Conservation (phyloP, 23 red algal genomes). For the Gracilaria vermiculophylla region DNA sequence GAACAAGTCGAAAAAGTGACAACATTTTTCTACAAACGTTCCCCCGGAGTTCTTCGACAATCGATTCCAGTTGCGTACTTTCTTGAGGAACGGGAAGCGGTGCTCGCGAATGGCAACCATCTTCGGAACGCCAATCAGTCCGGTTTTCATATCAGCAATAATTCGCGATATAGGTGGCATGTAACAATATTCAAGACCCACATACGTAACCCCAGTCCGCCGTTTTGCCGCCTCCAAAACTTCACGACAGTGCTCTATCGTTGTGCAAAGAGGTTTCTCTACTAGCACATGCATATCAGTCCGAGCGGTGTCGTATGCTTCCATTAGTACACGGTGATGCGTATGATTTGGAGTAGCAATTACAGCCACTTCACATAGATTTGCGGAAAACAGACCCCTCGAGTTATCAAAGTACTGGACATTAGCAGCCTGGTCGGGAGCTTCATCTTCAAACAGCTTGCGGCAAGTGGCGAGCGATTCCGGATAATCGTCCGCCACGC, state of each 20-base stretch:
- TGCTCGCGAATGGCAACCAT: conserved; percentile 77
- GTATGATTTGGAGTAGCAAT: conserved; percentile 73
- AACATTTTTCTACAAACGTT: conserved; percentile 81
- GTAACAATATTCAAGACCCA: conserved; percentile 76
- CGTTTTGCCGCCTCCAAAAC: conserved; percentile 14
- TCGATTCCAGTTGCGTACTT: conserved; percentile 77
- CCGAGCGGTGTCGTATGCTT: conserved; percentile 1
- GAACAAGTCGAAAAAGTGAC: conserved; percentile 81
- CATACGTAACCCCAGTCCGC: conserved; percentile 44
- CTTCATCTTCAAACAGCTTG: background rate
- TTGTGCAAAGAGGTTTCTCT: conserved; percentile 76
- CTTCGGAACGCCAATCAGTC: conserved; percentile 37
- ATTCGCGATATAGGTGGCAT: conserved; percentile 63
- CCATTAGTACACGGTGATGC: conserved; percentile 42
- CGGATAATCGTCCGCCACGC: conserved; percentile 59
- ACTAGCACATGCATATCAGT: conserved; percentile 61
- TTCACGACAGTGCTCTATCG: conserved; percentile 57
- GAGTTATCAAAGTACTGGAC: conserved; percentile 12
- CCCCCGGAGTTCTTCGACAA: conserved; percentile 56
- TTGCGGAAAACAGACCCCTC: conserved; percentile 31
- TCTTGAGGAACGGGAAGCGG: conserved; percentile 74
- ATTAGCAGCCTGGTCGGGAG: background rate
- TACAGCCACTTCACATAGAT: conserved; percentile 57
- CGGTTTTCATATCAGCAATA: conserved; percentile 22
- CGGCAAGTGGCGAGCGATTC: conserved; percentile 26